These are phyloP conservation scores for Pyrus communis DNA, from an alignment of 306 rosid species.

Conservation along the genomic window DNA sequence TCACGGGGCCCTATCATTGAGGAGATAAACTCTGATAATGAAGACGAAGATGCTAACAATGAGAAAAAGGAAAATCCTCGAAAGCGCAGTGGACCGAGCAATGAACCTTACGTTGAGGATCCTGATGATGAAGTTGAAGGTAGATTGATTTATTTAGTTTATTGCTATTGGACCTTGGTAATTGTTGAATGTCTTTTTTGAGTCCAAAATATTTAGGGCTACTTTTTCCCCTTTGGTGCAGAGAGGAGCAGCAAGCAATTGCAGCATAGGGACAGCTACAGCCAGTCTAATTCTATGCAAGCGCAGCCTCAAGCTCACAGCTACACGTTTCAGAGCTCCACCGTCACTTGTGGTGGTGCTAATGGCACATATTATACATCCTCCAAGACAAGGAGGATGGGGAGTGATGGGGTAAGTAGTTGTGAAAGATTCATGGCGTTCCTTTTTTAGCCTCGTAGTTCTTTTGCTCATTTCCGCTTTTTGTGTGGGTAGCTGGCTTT, in stretches of 20 bases:
- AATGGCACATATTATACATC: conserved; percentile 63
- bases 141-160: conserved; percentile 2
- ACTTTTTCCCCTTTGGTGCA: conserved; percentile 13
- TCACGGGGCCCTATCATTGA: conserved; percentile 66
- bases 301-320: conserved; percentile 52
- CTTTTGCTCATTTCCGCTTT: conserved; percentile 15
- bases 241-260: conserved; percentile 45
- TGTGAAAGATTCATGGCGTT: background rate
- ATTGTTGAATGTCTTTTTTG: background rate
- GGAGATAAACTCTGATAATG: conserved; percentile 75
- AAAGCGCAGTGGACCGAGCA: conserved; percentile 45
- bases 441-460: background rate
- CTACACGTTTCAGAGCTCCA: conserved; percentile 77
- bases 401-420: conserved; percentile 80
- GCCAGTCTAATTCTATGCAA: conserved; percentile 9
- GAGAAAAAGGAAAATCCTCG: conserved; percentile 45
- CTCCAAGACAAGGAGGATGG: conserved; percentile 56
- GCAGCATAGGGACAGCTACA: conserved; percentile 25
- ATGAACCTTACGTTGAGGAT: conserved; percentile 37
- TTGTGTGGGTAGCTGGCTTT: conserved; percentile 44
- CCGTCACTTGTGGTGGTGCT: conserved; percentile 59
- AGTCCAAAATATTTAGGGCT: background rate
- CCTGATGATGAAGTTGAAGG: conserved; percentile 67
- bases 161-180: background rate
- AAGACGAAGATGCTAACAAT: conserved; percentile 34